Evolutionary conservation across 2,329 filamentous ascomycete species (phyloP).

Genomic region (Ceratocystis ficicola): DNA sequence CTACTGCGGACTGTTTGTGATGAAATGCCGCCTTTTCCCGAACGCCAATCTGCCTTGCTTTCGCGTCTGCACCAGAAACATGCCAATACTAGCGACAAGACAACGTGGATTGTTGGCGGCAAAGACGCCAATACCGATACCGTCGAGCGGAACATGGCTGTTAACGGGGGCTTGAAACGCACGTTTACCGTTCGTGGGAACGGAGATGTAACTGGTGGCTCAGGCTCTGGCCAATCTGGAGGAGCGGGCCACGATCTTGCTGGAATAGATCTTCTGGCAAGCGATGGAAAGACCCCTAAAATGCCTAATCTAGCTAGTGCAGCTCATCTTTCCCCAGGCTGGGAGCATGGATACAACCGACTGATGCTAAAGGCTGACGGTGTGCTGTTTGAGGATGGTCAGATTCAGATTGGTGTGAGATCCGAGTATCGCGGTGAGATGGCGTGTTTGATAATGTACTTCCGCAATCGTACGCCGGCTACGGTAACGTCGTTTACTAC

Average conservation of each 20-base stretch:
- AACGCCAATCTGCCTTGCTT: conserved; percentile 80
- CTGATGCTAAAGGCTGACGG: conserved; percentile 72
- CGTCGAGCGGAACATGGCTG: conserved; percentile 66
- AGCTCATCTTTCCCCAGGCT: conserved; percentile 84
- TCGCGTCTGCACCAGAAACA: conserved; percentile 92
- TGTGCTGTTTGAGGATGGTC: conserved; percentile 85
- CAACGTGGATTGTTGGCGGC: conserved; percentile 95
- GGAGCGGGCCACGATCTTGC: conserved; percentile 49
- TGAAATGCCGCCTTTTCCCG: conserved; percentile 97
- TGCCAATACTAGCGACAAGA: conserved; percentile 80
- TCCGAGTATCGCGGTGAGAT: conserved; percentile 94
- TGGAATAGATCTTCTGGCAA: conserved; percentile 64
- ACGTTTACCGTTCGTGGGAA: conserved; percentile 59
- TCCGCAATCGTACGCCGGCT: conserved; percentile 83
- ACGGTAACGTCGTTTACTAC: conserved; percentile 86
- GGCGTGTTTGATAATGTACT: conserved; percentile 90
- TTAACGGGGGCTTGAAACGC: conserved; percentile 71
- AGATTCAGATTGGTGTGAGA: conserved; percentile 82
- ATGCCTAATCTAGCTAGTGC: conserved; percentile 81
- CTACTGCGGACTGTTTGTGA: conserved; percentile 88
- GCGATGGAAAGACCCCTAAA: conserved; percentile 47
- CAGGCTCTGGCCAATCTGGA: conserved; percentile 27
- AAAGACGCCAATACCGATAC: conserved; percentile 83
- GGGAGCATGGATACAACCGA: conserved; percentile 80
- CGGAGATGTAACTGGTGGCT: conserved; percentile 30